Evolutionary conservation across 139 green algal genomes (phyloP), one percentile per base, ranked within the genome.

Genomic region (Pedinophyceae sp.): DNA sequence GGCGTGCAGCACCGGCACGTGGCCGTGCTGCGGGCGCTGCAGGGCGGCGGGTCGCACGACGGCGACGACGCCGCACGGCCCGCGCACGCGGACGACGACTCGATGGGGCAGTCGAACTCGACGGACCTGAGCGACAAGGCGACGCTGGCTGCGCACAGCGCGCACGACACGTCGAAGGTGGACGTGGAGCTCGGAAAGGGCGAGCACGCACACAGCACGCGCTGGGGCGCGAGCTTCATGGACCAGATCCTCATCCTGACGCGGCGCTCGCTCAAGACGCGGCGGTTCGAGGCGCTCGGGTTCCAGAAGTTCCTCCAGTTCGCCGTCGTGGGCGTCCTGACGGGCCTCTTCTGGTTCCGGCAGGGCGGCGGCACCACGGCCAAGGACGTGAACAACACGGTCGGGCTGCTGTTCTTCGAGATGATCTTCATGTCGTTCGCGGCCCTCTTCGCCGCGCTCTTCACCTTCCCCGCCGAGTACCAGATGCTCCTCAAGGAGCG

Each of bases 221-320:
- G 34, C 10, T 7, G 13, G 34, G 34, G 34, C 13, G 34, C 34
- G 10, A 43, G 13, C n/a, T 73, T 45, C 49, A 16, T 1, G 43
- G 30, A 41, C 3, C 66, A 81, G 56, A 52, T 83, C 4, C 2
- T 18, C 6, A 68, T 81, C 50, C 63, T 84, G 24, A 59, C 67
- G 4, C n/a, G 58, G 10, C 65, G 77, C 40, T 60, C 45, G 47
- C 25, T 81, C 4, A 67, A 69, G 39, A 80, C 68, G 25, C 72
- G 81, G 10, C 74, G 80, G 43, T 85, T 89, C 59, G 62, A 82
- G 55, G 59, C 71, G 20, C 61, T 81, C 48, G 57, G 48, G 7
- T 27, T 26, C 29, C 67, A 74, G 67, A 67, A 48, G 16, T 61
- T 80, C 34, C 50, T 24, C 15, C 63, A 75, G 47, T 52, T 67